These are phyloP conservation scores for Syzygium aromaticum DNA, from an alignment of 345 rosid genomes.

Conservation along the genomic window DNA sequence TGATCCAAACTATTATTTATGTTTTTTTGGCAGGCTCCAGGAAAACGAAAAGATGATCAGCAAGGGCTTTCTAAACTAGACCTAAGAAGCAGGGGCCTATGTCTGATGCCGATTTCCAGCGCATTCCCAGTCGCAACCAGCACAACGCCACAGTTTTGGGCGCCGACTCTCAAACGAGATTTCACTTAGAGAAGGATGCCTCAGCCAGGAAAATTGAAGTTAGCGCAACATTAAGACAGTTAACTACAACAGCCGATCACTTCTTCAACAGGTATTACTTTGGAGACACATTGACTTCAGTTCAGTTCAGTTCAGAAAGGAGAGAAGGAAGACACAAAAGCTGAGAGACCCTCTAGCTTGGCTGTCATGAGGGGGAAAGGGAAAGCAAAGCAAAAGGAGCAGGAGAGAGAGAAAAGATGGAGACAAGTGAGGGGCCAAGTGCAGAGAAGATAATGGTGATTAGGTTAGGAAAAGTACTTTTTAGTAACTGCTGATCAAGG, in stretches of 20 bases:
- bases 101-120: slow-evolving; percentile 73
- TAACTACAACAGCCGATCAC: background rate
- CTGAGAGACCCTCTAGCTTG: background rate
- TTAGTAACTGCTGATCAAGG: background rate
- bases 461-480: background rate
- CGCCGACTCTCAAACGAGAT: slow-evolving; percentile 57
- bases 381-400: background rate
- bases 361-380: background rate
- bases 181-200: slow-evolving; percentile 13
- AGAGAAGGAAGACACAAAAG: background rate
- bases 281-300: background rate
- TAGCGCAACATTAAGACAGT: background rate
- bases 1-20: background rate
- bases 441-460: background rate
- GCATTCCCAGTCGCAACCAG: slow-evolving; percentile 52
- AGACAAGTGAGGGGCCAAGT: background rate
- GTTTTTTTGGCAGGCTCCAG: slow-evolving; percentile 8
- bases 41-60: slow-evolving; percentile 21
- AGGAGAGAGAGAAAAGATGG: background rate
- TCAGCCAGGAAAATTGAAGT: background rate
- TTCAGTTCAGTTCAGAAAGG: background rate
- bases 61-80: slow-evolving; percentile 24
- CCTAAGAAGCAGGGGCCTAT: slow-evolving; percentile 69
- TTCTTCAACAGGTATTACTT: background rate
- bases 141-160: slow-evolving; percentile 49